Evolutionary conservation across 2,329 filamentous ascomycete genomes (phyloP), one percentile per base, ranked within the genome.

Genomic region (Sclerotiophoma versabilis): DNA sequence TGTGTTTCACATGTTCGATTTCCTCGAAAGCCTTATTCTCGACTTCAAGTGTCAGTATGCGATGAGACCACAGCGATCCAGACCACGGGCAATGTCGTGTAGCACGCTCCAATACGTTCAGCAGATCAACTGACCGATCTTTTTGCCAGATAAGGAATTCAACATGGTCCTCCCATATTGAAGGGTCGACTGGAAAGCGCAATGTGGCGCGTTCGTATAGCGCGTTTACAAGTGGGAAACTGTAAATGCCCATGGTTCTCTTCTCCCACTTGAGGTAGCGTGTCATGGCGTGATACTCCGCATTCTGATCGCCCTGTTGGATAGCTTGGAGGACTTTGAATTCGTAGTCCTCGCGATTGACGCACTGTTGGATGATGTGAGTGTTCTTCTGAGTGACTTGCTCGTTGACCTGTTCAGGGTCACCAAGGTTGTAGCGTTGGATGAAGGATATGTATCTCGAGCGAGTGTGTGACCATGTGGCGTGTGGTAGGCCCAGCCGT

Each of bases 51-150:
- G 87, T 89, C 46, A 97, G 77, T 22, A 99, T 88, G 61, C 93
- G 93, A 62, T 93, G 87, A 6, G 91, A 91, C 95, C 95, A 99
- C 6, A 99, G 82, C 23, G 85, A 83, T 14, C 95, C 95, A 6
- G 92, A 96, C 89, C 92, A 96, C 2, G 95, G 93, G 65, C 93
- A 96, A 75, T 98, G 95, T 36, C 88, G 85, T 9, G 93, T 95
- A 11, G 92, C 92, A 60, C 92, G 85, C 65, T 92, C 87, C 2
- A 96, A 81, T 6, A 93, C 83, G 39, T 91, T 84, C 9, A 96
- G 82, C 30, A 90, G 74, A 9, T 79, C 76, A 4, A 79, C 74
- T 64, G 72, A 64, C 75, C 78, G 54, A 74, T 80, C 59, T 41
- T 66, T 66, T 63, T 72, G 80, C 76, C 80, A 80, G 43, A 84